Conservation (phyloP, 1,284 basidiomycete species). For the Cryptococcus sp. region DNA sequence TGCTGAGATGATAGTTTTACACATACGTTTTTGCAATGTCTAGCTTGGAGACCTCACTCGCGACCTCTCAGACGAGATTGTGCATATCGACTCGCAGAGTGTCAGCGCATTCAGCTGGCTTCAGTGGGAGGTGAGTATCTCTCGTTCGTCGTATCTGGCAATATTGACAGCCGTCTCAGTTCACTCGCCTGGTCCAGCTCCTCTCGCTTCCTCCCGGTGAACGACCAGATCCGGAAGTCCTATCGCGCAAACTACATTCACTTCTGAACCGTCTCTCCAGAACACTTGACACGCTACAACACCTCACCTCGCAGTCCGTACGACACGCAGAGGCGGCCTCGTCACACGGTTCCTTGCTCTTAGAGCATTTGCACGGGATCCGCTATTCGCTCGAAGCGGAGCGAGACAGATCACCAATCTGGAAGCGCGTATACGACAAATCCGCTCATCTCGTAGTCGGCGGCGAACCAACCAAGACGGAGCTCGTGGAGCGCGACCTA, state of each 20-base stretch:
- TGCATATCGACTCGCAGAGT: conserved; percentile 42
- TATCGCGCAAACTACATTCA: conserved; percentile 36
- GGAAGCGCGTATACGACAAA: conserved; percentile 36
- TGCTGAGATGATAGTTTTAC: neutral
- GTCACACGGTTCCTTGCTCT: conserved; percentile 18
- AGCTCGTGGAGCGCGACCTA: conserved; percentile 39
- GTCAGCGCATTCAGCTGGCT: conserved; percentile 49
- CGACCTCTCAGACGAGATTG: conserved; percentile 43
- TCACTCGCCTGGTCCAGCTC: conserved; percentile 35
- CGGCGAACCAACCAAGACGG: conserved; percentile 37
- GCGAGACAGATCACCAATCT: conserved; percentile 35
- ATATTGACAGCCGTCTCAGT: conserved; percentile 22
- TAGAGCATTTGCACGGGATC: conserved; percentile 15
- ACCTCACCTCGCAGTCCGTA: conserved; percentile 18
- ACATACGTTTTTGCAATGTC: too few species aligned
- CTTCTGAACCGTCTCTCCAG: conserved; percentile 34
- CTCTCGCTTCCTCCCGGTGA: conserved; percentile 25
- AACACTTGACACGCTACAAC: conserved; percentile 37
- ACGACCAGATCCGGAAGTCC: conserved; percentile 14
- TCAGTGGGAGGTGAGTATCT: conserved; percentile 44
- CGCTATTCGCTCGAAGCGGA: conserved; percentile 20
- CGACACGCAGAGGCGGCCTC: conserved; percentile 24
- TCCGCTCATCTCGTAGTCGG: conserved; percentile 39
- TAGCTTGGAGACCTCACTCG: conserved; percentile 46
- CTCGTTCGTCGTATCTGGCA: neutral